These are phyloP conservation scores for Aspergillus aculeatinus DNA, from an alignment of 2,329 filamentous ascomycete species.

Conservation along the genomic window DNA sequence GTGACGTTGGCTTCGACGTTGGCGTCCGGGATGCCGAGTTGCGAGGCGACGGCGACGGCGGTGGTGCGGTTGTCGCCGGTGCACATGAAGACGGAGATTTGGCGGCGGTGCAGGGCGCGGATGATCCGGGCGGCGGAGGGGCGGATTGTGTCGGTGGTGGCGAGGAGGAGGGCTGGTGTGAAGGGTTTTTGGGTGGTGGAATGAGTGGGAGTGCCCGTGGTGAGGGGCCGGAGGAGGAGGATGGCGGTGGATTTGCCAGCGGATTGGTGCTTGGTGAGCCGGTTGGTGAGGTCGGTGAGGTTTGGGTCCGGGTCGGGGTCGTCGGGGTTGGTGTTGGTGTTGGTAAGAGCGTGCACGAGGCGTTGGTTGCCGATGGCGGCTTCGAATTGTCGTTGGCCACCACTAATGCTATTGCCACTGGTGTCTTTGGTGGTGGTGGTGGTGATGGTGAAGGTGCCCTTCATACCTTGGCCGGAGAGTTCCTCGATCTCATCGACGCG, in stretches of 20 bases:
- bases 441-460: conserved; percentile 49
- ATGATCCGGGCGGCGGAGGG: conserved; percentile 68
- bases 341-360: conserved; percentile 42
- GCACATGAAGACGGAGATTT: conserved; percentile 83
- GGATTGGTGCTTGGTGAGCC: conserved; percentile 42
- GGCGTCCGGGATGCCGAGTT: conserved; percentile 68
- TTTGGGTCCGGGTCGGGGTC: conserved; percentile 16
- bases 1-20: conserved; percentile 87
- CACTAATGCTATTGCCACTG: not conserved
- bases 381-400: conserved; percentile 35
- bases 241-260: conserved; percentile 47
- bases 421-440: conserved; percentile 13
- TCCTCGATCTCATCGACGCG: conserved; percentile 49
- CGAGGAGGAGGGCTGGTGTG: conserved; percentile 63
- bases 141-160: conserved; percentile 78
- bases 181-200: conserved; percentile 21
- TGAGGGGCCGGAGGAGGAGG: conserved; percentile 34
- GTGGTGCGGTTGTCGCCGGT: conserved; percentile 89
- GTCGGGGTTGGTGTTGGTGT: conserved; percentile 21
- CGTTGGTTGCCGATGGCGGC: conserved; percentile 60
- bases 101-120: conserved; percentile 60
- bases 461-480: conserved; percentile 58
- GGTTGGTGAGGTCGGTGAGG: conserved; percentile 32
- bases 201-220: too few relatives aligned
- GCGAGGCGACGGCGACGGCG: conserved; percentile 72